These are phyloP conservation scores for Acanthamoeba pearcei DNA, from an alignment of 208 protist genomes.

Conservation along the genomic window DNA sequence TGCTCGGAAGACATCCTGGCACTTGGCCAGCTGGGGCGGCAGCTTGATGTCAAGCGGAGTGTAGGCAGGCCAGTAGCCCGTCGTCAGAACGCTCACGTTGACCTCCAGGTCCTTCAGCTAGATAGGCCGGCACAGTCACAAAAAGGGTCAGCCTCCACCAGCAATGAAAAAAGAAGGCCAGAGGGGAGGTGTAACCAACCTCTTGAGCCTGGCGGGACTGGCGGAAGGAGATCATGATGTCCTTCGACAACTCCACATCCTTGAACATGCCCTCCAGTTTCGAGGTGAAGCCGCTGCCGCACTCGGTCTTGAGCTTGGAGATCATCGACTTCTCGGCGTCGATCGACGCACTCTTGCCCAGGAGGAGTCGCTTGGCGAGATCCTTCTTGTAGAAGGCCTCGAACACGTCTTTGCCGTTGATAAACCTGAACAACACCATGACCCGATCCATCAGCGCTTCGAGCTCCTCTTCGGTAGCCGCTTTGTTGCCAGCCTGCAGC, in stretches of 20 bases:
- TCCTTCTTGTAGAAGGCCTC: constrained; percentile 97
- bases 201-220: constrained; percentile 30
- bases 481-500: constrained; percentile 77
- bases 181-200: not conserved
- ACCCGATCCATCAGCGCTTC: constrained; percentile 82
- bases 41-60: constrained; percentile 76
- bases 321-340: constrained; percentile 95
- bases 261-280: constrained; percentile 98
- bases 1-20: constrained; percentile 87
- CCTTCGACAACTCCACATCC: constrained; percentile 89
- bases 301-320: constrained; percentile 94
- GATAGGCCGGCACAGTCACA: not conserved
- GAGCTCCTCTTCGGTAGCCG: constrained; percentile 86
- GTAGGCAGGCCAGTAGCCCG: constrained; percentile 93
- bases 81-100: constrained; percentile 93
- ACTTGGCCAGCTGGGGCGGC: constrained; percentile 82
- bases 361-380: constrained; percentile 94
- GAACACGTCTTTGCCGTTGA: constrained; percentile 95
- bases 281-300: constrained; percentile 94
- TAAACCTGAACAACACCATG: constrained; percentile 92
- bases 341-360: constrained; percentile 89
- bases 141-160: not conserved
- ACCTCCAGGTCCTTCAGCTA: constrained; percentile 83
- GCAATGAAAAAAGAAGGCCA: not conserved
- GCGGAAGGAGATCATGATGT: constrained; percentile 83